Evolutionary conservation across 148 eudicot species (phyloP), one percentile per base, ranked within the genome.

Genomic region (Bassia scoparia): DNA sequence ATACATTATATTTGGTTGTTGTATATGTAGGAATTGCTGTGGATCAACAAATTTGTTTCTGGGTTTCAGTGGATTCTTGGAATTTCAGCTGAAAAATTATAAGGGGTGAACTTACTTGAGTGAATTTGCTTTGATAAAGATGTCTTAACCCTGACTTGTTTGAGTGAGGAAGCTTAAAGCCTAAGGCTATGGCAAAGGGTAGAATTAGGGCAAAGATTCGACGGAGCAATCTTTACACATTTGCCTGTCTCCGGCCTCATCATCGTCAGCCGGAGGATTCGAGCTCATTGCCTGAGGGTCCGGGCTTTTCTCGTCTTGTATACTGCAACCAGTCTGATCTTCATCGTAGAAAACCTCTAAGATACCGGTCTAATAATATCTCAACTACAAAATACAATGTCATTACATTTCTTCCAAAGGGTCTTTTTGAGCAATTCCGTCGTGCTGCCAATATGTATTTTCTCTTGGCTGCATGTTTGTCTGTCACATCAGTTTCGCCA

Each of bases 371-470:
- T 5, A 93, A 93, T 34, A 89, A 89, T 79, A 93, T 90, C 78
- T 89, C 98, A 29, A 93, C 98, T 50, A 93, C 98, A 4, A 93
- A 93, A 66, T 93, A 90, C 74, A 90, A 85, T 59, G 21, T 93
- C 53, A 58, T 85, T 23, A 89, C 89, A 1, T 93, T 89, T 76
- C 75, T 93, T 67, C 98, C 98, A 2, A 93, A 93, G 76, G 96
- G 96, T n/a, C 81, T 86, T 0, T 93, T 89, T 71, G 98, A 93
- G 85, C 98, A 93, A 77, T 93, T 93, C 60, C 85, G 96, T 4
- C 98, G 98, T 38, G 98, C 93, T 55, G 98, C 98, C 58, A 93
- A 93, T 77, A 80, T 93, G 75, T 93, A 93, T 67, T 93, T 93
- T 67, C 94, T 93, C 14, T 70, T 90, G 61, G 90, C 98, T 26